A percentile compares a stretch with the other conserved stretches of the same genome.
Evolutionary conservation across 2,329 filamentous ascomycete species (phyloP).

Genomic region (Teratosphaeria gauchensis): DNA sequence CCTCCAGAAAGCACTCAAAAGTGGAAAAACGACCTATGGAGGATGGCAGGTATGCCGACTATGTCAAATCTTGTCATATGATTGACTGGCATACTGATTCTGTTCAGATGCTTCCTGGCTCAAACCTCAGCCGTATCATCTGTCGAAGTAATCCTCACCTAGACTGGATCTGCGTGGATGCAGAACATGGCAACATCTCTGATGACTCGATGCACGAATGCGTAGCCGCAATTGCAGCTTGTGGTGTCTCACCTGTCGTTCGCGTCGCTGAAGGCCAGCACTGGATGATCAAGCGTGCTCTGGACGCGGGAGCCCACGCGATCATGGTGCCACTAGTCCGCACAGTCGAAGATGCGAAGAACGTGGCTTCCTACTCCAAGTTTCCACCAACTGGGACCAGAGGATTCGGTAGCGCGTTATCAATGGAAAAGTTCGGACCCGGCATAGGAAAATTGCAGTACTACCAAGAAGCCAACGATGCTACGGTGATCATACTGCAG

Average conservation of each 20-base stretch:
- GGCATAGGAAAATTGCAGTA: conserved; percentile 34
- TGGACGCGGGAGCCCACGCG: conserved; percentile 51
- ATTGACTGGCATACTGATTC: background rate
- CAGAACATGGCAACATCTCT: conserved; percentile 44
- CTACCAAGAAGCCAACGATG: conserved; percentile 45
- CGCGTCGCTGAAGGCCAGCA: conserved; percentile 25
- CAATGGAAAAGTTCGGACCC: conserved; percentile 27
- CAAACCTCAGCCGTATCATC: conserved; percentile 45
- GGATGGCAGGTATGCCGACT: conserved; percentile 43
- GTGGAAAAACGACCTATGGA: conserved; percentile 42
- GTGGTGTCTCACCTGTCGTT: background rate
- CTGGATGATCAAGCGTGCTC: conserved; percentile 54
- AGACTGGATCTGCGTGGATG: conserved; percentile 30
- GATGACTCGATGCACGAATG: conserved; percentile 47
- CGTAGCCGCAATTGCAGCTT: conserved; percentile 25
- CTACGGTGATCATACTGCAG: conserved; percentile 41
- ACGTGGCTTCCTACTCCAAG: conserved; percentile 43
- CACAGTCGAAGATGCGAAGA: conserved; percentile 43
- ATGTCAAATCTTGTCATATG: background rate
- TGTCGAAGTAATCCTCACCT: conserved; percentile 43
- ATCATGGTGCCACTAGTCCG: conserved; percentile 42
- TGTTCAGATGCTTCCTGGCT: conserved; percentile 40
- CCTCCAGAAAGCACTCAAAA: conserved; percentile 42
- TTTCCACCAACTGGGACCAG: conserved; percentile 47
- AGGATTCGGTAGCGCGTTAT: conserved; percentile 48